Percentiles rank a stretch among this genome's conserved stretches.
phyloP scores from a whole-genome alignment of 805 yeast species.

The Starmerella kuoi region DNA sequence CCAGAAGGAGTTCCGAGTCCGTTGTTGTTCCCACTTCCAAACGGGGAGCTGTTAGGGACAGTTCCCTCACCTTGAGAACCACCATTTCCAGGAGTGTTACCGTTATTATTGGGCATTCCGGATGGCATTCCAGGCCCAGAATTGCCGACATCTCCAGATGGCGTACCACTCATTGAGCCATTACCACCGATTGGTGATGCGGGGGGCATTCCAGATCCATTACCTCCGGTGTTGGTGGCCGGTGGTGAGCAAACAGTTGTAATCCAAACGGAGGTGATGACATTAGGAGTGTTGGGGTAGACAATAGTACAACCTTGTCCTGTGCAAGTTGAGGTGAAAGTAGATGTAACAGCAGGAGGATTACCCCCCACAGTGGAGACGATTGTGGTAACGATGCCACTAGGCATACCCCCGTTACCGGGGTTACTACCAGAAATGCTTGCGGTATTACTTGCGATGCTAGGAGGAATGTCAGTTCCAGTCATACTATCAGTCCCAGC shows the following conservation, averaged over 20 bases:
- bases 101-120: background rate
- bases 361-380: slow-evolving; percentile 6
- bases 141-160: background rate
- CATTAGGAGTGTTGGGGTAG: slow-evolving; percentile 4
- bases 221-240: background rate
- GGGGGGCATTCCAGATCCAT: no score
- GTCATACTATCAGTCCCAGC: background rate
- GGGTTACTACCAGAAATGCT: background rate
- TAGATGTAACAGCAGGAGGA: background rate
- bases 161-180: background rate
- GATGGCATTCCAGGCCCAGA: background rate
- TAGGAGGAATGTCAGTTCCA: background rate
- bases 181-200: no score
- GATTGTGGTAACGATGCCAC: slow-evolving; percentile 1
- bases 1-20: background rate
- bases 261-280: background rate
- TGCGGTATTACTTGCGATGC: no score
- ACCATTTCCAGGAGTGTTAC: background rate
- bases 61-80: background rate
- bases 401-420: no score
- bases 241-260: slow-evolving; percentile 1
- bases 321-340: slow-evolving; percentile 3
- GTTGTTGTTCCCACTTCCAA: background rate
- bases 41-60: background rate
- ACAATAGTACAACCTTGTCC: slow-evolving; percentile 14